These are phyloP conservation scores for Aspergillus caelatus DNA, from an alignment of 2,329 filamentous ascomycete genomes.

Conservation along the genomic window DNA sequence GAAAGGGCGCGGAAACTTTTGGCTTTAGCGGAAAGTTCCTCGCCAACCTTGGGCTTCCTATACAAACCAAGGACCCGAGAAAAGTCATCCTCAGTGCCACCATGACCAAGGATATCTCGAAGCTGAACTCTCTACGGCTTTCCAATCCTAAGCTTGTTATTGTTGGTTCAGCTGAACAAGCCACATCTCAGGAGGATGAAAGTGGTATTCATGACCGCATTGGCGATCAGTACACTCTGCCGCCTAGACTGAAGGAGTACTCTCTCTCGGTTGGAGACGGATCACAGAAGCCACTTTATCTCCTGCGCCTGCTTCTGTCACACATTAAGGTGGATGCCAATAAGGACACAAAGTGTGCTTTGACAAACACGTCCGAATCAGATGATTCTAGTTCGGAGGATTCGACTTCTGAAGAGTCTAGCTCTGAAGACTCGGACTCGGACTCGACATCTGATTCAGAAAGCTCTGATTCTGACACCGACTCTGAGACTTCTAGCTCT, in stretches of 20 bases:
- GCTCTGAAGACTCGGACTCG: conserved; percentile 29
- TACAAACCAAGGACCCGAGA: conserved; percentile 55
- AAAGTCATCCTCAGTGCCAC: conserved; percentile 92
- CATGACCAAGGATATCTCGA: conserved; percentile 82
- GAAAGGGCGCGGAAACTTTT: conserved; percentile 54
- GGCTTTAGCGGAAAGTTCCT: conserved; percentile 42
- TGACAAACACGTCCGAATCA: conserved; percentile 20
- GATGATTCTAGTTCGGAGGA: conserved; percentile 43
- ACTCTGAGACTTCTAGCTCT: conserved; percentile 22
- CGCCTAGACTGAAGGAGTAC: conserved; percentile 63
- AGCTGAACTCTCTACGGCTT: conserved; percentile 73
- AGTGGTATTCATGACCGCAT: conserved; percentile 21
- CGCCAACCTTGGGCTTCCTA: conserved; percentile 40
- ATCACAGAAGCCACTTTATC: conserved; percentile 76
- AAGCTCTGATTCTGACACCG: conserved; percentile 27
- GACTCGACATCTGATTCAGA: conserved; percentile 30
- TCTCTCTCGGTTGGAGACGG: conserved; percentile 70
- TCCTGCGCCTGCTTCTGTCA: conserved; percentile 72
- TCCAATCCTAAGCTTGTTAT: conserved; percentile 74
- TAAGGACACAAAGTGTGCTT: conserved; percentile 3
- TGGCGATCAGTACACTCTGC: conserved; percentile 60
- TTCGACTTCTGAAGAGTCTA: conserved; percentile 35
- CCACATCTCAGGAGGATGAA: conserved; percentile 23
- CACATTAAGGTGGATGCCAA: conserved; percentile 33
- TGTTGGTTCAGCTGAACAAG: conserved; percentile 60